Evolutionary conservation across 805 yeast species (phyloP), one percentile per base, ranked within the genome.

Genomic region (Kuraishia capsulata): DNA sequence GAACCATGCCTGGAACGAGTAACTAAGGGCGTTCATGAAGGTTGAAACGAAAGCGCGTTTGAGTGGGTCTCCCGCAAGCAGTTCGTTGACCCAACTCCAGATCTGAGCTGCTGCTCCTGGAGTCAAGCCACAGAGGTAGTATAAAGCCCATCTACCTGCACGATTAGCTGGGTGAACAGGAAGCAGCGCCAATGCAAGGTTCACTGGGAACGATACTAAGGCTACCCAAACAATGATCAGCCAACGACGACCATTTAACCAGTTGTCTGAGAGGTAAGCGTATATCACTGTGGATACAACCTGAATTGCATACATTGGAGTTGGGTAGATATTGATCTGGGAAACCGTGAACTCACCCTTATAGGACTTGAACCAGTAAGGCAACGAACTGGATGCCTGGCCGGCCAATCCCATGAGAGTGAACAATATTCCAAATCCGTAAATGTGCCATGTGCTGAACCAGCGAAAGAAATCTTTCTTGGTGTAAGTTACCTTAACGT

Each of bases 51-150:
- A 44, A 39, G 54, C 49, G 54, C 64, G 49, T 51, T 62, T 57
- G 64, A 61, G 51, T 48, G 69, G 74, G 42, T 69, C 68, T 5
- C 59, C 50, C 20, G 60, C 58, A 16, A 75, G 49, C 20, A 66
- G 47, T 28, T 73, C 56, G 48, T 75, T 75, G 28, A 73, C 65
- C 81, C 81, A 76, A 2, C 76, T 60, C 42, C 67, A 74, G 11
- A 73, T 78, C 54, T 71, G 79, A 1, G 77, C 80, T 67, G 66
- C 66, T 3, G 69, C 8, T 8, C 49, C 0, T 68, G 56, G 8
- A 77, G 76, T 13, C 68, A 50, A 3, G 74, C 73, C 3, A 67
- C 52, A 23, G 35, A 73, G 43, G 44, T 65, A 72, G 50, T 71
- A 76, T 11, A 67, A 57, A 8, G 67, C 53, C 73, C 77, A 73